Base-by-base conservation (phyloP, 2,329 filamentous ascomycete genomes). In the Beauveria brongniartii region DNA sequence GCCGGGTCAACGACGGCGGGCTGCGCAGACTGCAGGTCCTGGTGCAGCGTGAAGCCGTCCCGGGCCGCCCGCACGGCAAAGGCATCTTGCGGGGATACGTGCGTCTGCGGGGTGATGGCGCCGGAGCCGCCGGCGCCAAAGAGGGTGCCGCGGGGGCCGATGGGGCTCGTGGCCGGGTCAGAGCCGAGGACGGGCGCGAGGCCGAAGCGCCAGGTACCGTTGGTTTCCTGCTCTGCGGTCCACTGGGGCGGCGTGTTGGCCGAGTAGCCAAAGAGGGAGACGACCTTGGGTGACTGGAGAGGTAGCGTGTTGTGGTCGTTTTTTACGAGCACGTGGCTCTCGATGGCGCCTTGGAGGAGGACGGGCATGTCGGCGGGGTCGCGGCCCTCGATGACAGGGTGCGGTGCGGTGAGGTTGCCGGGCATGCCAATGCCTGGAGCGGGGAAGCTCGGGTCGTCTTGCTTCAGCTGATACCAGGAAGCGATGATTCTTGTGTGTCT, bases 221-320 rank as follows among this genome's bases (percentile, higher is more conserved):
- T 46, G 69, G 68, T 65, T 47, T 74, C 68, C 41, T 60, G 41
- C 1, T 71, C 66, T 30, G 79, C 71, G 20, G 77, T 70, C 65
- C 77, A 78, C 24, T 72, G 68, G 52, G 79, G 76, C 0, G 79
- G 76, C 8, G 72, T 75, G 51, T 73, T 77, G 40, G 78, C 81
- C 14, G 85, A 85, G 68, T 87, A 88, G 26, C 85, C 82, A 66
- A 82, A 86, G n/a, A 88, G 65, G 1, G 84, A 83, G 48, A 89
- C 64, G 63, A 81, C 66, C 63, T 76, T 72, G 5, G 79, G 79
- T 9, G 75, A 69, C 7, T 76, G 75, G 0, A 88, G 70, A 0
- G 85, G 85, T 1, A 88, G 75, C 0, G 81, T 73, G 12, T 74
- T 75, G 51, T 81, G 80, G 34, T 68, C 72, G 68, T 88, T 88